Base-by-base conservation (phyloP, 352 stramenopile species). In the Pythium sp. region DNA sequence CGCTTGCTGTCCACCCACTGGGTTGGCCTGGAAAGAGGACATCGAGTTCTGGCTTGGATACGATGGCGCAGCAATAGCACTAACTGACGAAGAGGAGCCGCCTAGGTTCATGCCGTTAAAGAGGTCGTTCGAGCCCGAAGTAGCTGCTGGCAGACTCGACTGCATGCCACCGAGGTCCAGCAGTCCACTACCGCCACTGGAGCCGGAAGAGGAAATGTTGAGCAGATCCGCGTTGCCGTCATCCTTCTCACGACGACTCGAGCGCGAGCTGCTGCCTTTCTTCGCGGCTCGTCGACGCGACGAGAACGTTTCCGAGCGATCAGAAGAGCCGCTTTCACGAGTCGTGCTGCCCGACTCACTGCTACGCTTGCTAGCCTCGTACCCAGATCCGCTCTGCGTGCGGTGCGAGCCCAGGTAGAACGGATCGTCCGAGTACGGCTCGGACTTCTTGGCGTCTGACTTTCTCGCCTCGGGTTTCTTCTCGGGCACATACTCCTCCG, bases 391-490 rank as follows among this genome's bases (percentile, higher is more conserved):
- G 54, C 68, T 89, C 64, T 87, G 74, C 32, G 79, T 87, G 12
- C 75, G 76, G 41, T 75, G 82, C 8, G 71, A 85, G n/a, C 81
- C 81, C 43, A 94, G 58, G 66, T 90, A 82, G 63, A 92, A 94
- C 12, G 81, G 87, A 47, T 92, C 83, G 56, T 95, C 87, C 56
- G 82, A 89, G 71, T 95, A 93, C 53, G 84, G 84, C 47, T 90
- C 84, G 0, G 78, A 77, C 62, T 77, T 82, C 46, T 78, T 79
- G 26, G 63, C 54, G 20, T 80, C 72, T 1, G 61, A 55, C 53
- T 75, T 73, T 0, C 63, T 30, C 38, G 54, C n/a, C 12, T 71
- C 59, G 5, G 59, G 18, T 34, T 83, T 79, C 62, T 78, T 74
- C 67, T 90, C 84, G 18, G 75, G 73, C 2, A 91, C 78, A 62